phyloP scores from a whole-genome alignment of 495 filamentous ascomycete species.

The Penicillium malachiteum region DNA sequence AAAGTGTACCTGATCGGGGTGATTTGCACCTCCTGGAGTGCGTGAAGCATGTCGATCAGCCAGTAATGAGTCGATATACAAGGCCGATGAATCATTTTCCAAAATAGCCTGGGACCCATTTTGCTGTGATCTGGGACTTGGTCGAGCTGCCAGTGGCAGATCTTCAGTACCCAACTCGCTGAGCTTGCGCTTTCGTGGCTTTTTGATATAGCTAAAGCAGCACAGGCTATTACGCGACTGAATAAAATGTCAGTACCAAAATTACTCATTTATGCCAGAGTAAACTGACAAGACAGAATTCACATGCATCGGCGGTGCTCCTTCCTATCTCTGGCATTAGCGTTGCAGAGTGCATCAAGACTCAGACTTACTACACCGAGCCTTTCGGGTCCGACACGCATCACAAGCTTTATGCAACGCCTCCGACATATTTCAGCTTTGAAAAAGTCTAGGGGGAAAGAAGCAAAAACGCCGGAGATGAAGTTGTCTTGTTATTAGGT shows the following conservation, averaged over 20 bases:
- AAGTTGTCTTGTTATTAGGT: no score
- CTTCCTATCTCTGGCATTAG: background rate
- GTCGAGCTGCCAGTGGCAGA: no score
- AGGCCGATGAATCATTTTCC: no score
- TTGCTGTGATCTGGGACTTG: no score
- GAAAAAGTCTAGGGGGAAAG: background rate
- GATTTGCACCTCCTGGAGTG: background rate
- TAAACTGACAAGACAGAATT: background rate
- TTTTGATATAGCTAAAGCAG: constrained; percentile 1
- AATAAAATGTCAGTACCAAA: no score
- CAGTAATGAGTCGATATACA: background rate
- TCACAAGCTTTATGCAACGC: constrained; percentile 2
- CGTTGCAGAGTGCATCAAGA: background rate
- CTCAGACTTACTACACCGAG: constrained; percentile 1
- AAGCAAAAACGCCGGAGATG: background rate
- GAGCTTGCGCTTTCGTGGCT: constrained; percentile 5
- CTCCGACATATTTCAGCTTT: background rate
- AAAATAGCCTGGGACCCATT: no score
- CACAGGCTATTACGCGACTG: background rate
- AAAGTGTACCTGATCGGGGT: background rate
- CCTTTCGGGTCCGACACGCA: constrained; percentile 4
- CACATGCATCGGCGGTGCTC: constrained; percentile 1
- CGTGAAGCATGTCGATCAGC: constrained; percentile 2
- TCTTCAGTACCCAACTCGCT: background rate
- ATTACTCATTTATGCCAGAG: no score